phyloP scores from a whole-genome alignment of 1,284 basidiomycete species.

The Apiotrichum gamsii region DNA sequence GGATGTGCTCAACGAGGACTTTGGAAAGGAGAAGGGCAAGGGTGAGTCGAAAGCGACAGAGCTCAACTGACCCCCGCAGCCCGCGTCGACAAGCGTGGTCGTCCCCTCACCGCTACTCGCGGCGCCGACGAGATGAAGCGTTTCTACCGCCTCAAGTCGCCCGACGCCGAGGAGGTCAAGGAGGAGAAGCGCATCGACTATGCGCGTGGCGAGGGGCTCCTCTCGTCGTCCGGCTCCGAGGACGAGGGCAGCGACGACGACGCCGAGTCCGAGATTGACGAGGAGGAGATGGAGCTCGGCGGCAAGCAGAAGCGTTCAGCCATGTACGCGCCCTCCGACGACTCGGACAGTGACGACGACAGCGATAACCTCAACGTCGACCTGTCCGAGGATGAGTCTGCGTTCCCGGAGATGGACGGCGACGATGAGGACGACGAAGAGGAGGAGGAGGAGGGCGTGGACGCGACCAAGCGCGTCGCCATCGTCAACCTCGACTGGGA shows the following conservation, averaged over 20 bases:
- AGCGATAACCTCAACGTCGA: constrained; percentile 52
- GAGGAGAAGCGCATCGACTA: constrained; percentile 58
- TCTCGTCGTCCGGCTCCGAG: constrained; percentile 73
- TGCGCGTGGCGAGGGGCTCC: constrained; percentile 77
- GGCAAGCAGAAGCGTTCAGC: constrained; percentile 53
- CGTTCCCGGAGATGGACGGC: constrained; percentile 26
- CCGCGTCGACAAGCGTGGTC: constrained; percentile 87
- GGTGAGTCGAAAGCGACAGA: constrained; percentile 11
- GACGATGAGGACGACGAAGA: constrained; percentile 38
- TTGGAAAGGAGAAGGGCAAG: constrained; percentile 40
- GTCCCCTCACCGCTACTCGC: constrained; percentile 61
- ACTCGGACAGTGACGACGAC: constrained; percentile 35
- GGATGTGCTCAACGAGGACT: constrained; percentile 57
- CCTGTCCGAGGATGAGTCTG: constrained; percentile 57
- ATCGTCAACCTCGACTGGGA: constrained; percentile 99
- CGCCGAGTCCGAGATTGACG: constrained; percentile 38
- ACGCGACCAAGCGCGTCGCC: constrained; percentile 67
- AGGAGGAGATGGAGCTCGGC: constrained; percentile 50
- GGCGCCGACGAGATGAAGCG: constrained; percentile 69
- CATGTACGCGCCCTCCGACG: constrained; percentile 38
- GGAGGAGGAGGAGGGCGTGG: constrained; percentile 35
- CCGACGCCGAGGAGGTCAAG: constrained; percentile 45
- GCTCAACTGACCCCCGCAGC: constrained; percentile 43
- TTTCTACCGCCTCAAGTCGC: constrained; percentile 65
- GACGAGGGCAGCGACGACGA: constrained; percentile 57